Evolutionary conservation across 352 stramenopile genomes (phyloP).

Genomic region (Globisporangium carolinianum): DNA sequence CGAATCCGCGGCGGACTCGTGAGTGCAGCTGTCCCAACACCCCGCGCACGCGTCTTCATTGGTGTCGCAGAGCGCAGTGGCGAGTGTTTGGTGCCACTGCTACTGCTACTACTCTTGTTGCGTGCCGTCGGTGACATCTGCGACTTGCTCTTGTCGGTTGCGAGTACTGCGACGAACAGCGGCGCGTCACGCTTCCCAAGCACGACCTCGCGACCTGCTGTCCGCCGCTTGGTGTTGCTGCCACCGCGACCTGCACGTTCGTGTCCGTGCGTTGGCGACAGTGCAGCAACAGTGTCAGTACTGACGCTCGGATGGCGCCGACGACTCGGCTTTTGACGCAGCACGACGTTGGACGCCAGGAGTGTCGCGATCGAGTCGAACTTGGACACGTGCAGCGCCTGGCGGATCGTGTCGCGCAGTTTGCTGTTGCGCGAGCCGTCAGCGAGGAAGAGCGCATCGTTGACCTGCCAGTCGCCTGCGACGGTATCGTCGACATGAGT

Average conservation of each 20-base stretch:
- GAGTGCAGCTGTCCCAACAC: constrained; percentile 10
- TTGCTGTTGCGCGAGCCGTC: constrained; percentile 84
- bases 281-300: neutral
- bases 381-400: constrained; percentile 75
- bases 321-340: constrained; percentile 35
- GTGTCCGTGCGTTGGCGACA: neutral
- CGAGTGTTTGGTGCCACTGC: neutral
- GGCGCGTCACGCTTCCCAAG: constrained; percentile 51
- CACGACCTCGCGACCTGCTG: constrained; percentile 43
- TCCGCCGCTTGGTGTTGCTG: constrained; percentile 7
- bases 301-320: neutral
- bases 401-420: constrained; percentile 76
- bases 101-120: neutral
- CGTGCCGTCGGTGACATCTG: neutral
- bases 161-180: constrained; percentile 53
- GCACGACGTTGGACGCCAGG: constrained; percentile 66
- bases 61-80: constrained; percentile 11
- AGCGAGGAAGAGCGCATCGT: constrained; percentile 79
- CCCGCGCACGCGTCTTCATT: constrained; percentile 9
- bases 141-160: constrained; percentile 14
- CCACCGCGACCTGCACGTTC: too few species aligned
- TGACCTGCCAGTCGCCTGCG: constrained; percentile 56
- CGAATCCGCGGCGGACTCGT: constrained; percentile 49
- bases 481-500: constrained; percentile 14
- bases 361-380: constrained; percentile 89